Evolutionary conservation across 768 basidiomycete genomes (phyloP).

Genomic region (Xerocomellus amylosporus): DNA sequence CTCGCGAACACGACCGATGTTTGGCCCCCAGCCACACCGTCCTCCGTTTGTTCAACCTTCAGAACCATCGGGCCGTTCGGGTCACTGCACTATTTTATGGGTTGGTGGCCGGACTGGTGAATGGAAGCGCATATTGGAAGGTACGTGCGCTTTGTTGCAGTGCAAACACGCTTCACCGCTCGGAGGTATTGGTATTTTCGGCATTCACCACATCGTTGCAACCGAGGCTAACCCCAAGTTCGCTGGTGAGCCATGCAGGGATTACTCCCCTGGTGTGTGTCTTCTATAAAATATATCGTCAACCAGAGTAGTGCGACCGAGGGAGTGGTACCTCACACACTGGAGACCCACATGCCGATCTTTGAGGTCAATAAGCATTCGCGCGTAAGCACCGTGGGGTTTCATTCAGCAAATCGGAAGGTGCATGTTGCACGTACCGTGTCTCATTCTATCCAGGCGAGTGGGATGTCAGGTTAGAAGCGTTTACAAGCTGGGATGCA

Average conservation of each 20-base stretch:
- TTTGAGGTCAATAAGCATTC: not conserved
- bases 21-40: not conserved
- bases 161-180: not conserved
- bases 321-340: not conserved
- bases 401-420: not conserved
- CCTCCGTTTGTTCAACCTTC: not conserved
- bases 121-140: not conserved
- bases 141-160: not conserved
- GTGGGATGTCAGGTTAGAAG: not conserved
- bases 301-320: not conserved
- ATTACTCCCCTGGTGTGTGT: not conserved
- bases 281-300: not conserved
- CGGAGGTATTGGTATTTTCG: not conserved
- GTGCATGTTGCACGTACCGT: not conserved
- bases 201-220: not conserved
- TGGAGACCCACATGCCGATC: not conserved
- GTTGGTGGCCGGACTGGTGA: not conserved
- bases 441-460: not conserved
- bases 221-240: not conserved
- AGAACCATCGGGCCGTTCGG: not conserved
- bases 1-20: constrained; percentile 2
- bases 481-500: not conserved
- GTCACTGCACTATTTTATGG: not conserved
- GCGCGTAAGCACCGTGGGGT: not conserved
- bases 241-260: not conserved